These are phyloP conservation scores for Solanum bulbocastanum DNA, from an alignment of 257 asterid genomes.

Conservation along the genomic window DNA sequence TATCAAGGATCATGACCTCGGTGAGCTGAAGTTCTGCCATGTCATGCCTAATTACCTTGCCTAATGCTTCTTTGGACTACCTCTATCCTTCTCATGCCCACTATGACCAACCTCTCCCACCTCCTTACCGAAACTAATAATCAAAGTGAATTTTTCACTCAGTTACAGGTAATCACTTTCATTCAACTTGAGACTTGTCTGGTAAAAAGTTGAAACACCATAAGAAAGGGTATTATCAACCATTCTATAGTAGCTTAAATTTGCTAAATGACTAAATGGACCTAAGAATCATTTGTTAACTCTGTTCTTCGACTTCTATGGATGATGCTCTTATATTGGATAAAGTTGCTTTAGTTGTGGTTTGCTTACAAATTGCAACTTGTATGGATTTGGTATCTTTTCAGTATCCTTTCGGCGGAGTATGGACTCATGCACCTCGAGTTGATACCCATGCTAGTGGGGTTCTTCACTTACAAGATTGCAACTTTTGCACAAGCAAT, in stretches of 20 bases:
- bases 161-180: neutral
- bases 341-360: neutral
- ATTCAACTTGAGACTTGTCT: neutral
- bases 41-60: too few species aligned
- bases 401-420: slow-evolving; percentile 71
- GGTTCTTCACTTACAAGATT: slow-evolving; percentile 91
- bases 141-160: neutral
- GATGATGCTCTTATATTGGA: neutral
- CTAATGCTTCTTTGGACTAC: too few species aligned
- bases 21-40: too few species aligned
- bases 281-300: neutral
- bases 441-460: slow-evolving; percentile 84
- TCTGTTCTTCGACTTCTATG: neutral
- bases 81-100: too few species aligned
- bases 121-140: neutral
- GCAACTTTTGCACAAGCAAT: slow-evolving; percentile 69
- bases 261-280: neutral
- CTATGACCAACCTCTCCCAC: too few species aligned
- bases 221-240: neutral
- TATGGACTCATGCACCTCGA: slow-evolving; percentile 75
- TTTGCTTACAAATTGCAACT: neutral
- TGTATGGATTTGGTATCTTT: neutral
- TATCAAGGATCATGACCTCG: too few species aligned
- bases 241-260: neutral
- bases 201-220: neutral